Conservation (phyloP, 179 eudicot genomes). For the Carnegiea gigantea region DNA sequence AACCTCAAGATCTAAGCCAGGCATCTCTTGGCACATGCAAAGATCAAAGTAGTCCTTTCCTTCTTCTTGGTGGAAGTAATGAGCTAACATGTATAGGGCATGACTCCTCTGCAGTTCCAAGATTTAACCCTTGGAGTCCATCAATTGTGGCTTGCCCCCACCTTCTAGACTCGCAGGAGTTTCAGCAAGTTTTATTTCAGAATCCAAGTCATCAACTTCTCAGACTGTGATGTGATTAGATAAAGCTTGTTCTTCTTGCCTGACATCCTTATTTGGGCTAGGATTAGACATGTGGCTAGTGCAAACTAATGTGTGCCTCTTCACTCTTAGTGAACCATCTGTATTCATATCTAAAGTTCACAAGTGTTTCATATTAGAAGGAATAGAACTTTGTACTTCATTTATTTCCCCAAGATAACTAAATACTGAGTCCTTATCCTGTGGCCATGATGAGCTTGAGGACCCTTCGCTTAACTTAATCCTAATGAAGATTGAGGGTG, state of each 20-base stretch:
- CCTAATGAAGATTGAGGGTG: too few relatives aligned
- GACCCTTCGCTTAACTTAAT: neutral
- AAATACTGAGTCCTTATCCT: neutral
- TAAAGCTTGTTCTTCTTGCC: too few relatives aligned
- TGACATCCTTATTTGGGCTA: too few relatives aligned
- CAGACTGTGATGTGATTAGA: neutral
- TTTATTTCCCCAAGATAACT: neutral
- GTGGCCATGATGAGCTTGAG: too few relatives aligned
- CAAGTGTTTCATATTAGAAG: too few relatives aligned
- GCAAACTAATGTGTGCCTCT: neutral
- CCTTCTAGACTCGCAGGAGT: neutral
- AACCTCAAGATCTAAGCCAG: neutral
- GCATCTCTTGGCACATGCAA: neutral
- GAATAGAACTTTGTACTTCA: too few relatives aligned
- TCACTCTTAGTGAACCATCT: neutral
- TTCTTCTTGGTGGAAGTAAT: neutral
- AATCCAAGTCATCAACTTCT: neutral
- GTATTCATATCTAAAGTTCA: neutral
- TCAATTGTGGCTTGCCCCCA: neutral
- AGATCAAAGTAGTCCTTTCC: neutral
- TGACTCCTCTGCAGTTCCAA: too few relatives aligned
- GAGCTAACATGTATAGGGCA: too few relatives aligned
- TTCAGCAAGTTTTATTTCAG: neutral
- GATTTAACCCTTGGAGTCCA: neutral
- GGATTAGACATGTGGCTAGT: too few relatives aligned